Percentiles rank a stretch among this genome's conserved stretches.
These are phyloP conservation scores for Xylaria grammica DNA, from an alignment of 495 filamentous ascomycete genomes.

Conservation along the genomic window DNA sequence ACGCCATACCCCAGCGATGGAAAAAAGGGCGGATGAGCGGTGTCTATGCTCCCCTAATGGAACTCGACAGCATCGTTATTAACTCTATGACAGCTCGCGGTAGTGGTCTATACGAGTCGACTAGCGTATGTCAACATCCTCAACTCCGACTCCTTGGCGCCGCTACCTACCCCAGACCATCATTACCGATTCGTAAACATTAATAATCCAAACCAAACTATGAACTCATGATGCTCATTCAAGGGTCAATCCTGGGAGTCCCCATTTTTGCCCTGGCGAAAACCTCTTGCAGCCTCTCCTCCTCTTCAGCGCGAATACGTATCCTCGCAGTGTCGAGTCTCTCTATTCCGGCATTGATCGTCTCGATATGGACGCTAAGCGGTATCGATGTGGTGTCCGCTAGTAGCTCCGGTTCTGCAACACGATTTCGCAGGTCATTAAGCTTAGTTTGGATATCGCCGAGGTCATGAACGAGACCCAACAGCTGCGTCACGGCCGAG, in stretches of 20 bases:
- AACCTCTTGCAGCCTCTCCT: slow-evolving; percentile 58
- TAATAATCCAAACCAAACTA: neutral
- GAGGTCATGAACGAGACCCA: slow-evolving; percentile 64
- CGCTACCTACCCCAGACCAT: neutral
- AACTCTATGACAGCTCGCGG: too few species aligned
- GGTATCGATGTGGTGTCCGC: slow-evolving; percentile 53
- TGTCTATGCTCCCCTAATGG: neutral
- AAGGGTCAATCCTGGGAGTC: slow-evolving; percentile 35
- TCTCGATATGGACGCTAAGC: slow-evolving; percentile 70
- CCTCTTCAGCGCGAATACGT: slow-evolving; percentile 61
- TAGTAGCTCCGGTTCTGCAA: slow-evolving; percentile 63
- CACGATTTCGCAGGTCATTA: slow-evolving; percentile 69
- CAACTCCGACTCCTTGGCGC: slow-evolving; percentile 1
- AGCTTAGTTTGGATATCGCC: slow-evolving; percentile 68
- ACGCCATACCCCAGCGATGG: too few species aligned
- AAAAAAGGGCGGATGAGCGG: too few species aligned
- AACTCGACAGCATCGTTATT: neutral
- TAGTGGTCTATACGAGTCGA: neutral
- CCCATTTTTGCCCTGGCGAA: slow-evolving; percentile 49
- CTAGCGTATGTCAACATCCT: neutral
- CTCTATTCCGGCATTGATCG: slow-evolving; percentile 69
- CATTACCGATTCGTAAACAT: neutral
- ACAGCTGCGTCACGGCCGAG: slow-evolving; percentile 64
- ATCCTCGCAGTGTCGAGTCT: slow-evolving; percentile 63
- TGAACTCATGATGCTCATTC: neutral